A percentile compares a stretch with the other conserved stretches of the same genome.
These are phyloP conservation scores for Apiotrichum siamense DNA, from an alignment of 1,284 basidiomycete species.

Conservation along the genomic window DNA sequence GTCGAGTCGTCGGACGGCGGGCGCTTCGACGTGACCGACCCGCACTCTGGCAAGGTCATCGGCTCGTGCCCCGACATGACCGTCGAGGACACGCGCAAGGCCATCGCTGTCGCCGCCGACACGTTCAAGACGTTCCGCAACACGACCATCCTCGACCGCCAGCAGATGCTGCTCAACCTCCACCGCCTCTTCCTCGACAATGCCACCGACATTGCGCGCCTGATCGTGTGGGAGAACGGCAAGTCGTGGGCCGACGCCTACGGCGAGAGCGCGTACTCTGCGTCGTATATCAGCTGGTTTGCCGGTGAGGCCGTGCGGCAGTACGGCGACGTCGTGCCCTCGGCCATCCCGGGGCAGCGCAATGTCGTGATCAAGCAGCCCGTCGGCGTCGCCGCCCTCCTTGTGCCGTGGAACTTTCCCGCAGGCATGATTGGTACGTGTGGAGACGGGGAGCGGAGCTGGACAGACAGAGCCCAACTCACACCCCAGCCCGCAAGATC, in stretches of 20 bases:
- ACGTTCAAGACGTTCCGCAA: conserved; percentile 76
- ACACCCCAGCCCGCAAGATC: conserved; percentile 52
- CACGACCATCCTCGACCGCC: conserved; percentile 53
- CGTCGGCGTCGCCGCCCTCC: conserved; percentile 56
- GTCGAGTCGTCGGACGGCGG: conserved; percentile 65
- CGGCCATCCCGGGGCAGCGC: conserved; percentile 62
- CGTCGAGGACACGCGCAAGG: conserved; percentile 67
- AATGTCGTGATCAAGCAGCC: conserved; percentile 95
- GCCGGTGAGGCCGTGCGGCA: conserved; percentile 79
- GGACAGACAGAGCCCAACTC: background rate
- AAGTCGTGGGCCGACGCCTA: conserved; percentile 77
- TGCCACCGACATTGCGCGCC: conserved; percentile 37
- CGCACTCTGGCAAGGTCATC: conserved; percentile 70
- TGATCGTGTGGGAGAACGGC: conserved; percentile 68
- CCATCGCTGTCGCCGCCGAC: conserved; percentile 66
- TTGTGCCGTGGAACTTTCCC: conserved; percentile 70
- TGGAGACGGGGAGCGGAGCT: too few relatives aligned
- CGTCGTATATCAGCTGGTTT: conserved; percentile 77
- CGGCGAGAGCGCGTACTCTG: conserved; percentile 72
- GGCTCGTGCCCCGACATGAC: conserved; percentile 83
- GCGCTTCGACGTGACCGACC: conserved; percentile 74
- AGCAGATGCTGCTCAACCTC: conserved; percentile 29
- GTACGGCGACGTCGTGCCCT: conserved; percentile 73
- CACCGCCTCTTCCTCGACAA: conserved; percentile 31
- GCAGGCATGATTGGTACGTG: conserved; percentile 55